Percentiles rank a stretch among this genome's conserved stretches.
These are phyloP conservation scores for Yarrowia deformans DNA, from an alignment of 805 yeast genomes.

Conservation along the genomic window DNA sequence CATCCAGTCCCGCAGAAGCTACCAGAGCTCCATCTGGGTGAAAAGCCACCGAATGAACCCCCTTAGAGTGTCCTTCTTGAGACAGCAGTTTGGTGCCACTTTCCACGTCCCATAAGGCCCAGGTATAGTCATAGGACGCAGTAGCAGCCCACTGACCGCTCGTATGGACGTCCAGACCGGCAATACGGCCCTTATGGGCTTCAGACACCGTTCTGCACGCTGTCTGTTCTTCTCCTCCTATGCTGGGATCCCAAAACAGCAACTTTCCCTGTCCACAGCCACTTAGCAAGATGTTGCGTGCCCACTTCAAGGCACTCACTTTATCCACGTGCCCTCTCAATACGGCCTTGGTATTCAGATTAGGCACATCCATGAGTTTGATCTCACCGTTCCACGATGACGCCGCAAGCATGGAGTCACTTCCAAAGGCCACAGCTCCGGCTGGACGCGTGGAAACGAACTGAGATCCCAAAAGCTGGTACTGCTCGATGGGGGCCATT, in stretches of 20 bases:
- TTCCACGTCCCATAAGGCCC: conserved; percentile 84
- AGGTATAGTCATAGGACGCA: conserved; percentile 83
- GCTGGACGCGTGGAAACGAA: conserved; percentile 73
- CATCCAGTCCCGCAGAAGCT: conserved; percentile 82
- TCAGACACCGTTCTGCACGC: neutral
- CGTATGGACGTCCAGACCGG: conserved; percentile 72
- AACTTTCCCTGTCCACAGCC: conserved; percentile 59
- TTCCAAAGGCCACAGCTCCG: conserved; percentile 60
- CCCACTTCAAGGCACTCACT: conserved; percentile 76
- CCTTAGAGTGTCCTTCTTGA: conserved; percentile 89
- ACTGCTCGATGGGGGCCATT: conserved; percentile 49
- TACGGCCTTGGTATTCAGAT: conserved; percentile 49
- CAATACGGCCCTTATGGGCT: conserved; percentile 66
- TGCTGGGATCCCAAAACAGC: conserved; percentile 49
- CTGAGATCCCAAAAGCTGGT: conserved; percentile 70
- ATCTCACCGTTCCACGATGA: conserved; percentile 84
- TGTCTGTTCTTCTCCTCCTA: conserved; percentile 41
- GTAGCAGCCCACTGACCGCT: conserved; percentile 62
- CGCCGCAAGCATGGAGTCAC: conserved; percentile 57
- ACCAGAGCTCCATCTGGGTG: conserved; percentile 74
- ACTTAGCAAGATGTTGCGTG: conserved; percentile 47
- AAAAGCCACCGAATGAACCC: conserved; percentile 65
- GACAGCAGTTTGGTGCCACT: conserved; percentile 59
- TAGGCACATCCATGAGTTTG: conserved; percentile 45
- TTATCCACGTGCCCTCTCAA: conserved; percentile 67